phyloP scores from a whole-genome alignment of 768 basidiomycete genomes.

The Naganishia randhawae region DNA sequence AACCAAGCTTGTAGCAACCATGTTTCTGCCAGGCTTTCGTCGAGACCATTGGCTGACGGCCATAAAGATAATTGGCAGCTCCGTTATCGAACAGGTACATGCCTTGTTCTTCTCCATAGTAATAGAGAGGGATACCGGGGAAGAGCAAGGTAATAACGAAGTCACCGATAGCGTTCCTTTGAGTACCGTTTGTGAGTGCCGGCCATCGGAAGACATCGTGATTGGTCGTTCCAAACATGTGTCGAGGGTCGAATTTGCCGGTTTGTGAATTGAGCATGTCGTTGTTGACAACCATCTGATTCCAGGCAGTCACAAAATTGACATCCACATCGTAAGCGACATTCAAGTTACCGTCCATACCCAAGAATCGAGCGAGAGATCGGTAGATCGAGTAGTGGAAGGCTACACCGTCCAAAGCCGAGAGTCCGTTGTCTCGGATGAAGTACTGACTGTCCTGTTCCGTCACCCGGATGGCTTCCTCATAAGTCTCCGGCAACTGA shows the following conservation, averaged over 20 bases:
- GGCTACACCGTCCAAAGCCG: conserved; percentile 71
- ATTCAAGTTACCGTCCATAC: conserved; percentile 91
- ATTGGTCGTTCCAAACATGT: conserved; percentile 89
- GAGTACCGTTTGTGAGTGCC: conserved; percentile 75
- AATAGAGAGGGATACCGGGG: conserved; percentile 81
- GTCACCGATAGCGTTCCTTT: conserved; percentile 68
- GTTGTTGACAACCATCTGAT: conserved; percentile 72
- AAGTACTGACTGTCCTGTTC: conserved; percentile 67
- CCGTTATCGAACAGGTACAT: conserved; percentile 82
- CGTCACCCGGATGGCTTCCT: conserved; percentile 66
- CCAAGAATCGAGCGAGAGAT: conserved; percentile 75
- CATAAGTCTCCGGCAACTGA: conserved; percentile 65
- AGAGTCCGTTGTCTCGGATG: conserved; percentile 62
- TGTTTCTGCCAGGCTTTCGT: conserved; percentile 86
- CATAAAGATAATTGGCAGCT: conserved; percentile 88
- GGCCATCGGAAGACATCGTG: conserved; percentile 96
- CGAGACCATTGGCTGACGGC: conserved; percentile 85
- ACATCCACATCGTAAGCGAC: conserved; percentile 78
- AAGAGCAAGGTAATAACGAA: conserved; percentile 76
- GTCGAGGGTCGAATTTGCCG: conserved; percentile 69
- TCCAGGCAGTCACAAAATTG: conserved; percentile 88
- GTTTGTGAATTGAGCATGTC: conserved; percentile 74
- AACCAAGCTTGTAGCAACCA: conserved; percentile 86
- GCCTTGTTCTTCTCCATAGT: conserved; percentile 84
- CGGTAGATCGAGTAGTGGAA: conserved; percentile 96